A percentile compares a stretch with the other conserved stretches of the same genome.
phyloP scores from a whole-genome alignment of 352 stramenopile species.

The Phytophthora melonis region DNA sequence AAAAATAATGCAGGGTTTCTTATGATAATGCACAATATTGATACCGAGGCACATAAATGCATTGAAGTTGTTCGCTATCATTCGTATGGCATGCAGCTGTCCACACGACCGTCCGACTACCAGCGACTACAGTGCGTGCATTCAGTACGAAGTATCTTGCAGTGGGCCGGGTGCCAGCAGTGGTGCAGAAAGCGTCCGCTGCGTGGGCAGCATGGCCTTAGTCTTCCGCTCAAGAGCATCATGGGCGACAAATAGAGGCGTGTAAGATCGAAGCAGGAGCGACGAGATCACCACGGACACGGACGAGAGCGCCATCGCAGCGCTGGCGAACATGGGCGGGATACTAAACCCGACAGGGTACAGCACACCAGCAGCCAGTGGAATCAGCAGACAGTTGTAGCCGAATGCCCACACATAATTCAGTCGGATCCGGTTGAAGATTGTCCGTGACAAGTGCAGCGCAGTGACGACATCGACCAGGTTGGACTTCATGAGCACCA shows the following conservation, averaged over 20 bases:
- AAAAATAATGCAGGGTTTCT: too few species aligned
- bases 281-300: constrained; percentile 96
- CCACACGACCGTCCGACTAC: too few species aligned
- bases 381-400: constrained; percentile 98
- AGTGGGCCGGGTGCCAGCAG: constrained; percentile 59
- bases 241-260: constrained; percentile 59
- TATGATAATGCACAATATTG: too few species aligned
- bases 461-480: constrained; percentile 94
- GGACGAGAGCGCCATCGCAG: constrained; percentile 96
- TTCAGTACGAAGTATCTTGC: background rate
- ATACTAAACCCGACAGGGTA: constrained; percentile 94
- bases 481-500: constrained; percentile 91
- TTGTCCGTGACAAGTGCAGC: constrained; percentile 94
- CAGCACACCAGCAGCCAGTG: constrained; percentile 95
- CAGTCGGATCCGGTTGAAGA: constrained; percentile 96
- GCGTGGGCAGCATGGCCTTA: constrained; percentile 68
- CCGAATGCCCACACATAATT: constrained; percentile 98
- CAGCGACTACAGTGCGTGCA: background rate
- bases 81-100: too few species aligned
- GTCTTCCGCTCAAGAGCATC: constrained; percentile 43
- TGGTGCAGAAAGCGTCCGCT: constrained; percentile 57
- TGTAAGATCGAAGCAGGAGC: constrained; percentile 92
- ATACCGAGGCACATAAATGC: too few species aligned
- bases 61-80: too few species aligned
- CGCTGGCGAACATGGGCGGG: constrained; percentile 95